phyloP scores from a whole-genome alignment of 2,329 filamentous ascomycete species.

The Talaromyces amestolkiae region DNA sequence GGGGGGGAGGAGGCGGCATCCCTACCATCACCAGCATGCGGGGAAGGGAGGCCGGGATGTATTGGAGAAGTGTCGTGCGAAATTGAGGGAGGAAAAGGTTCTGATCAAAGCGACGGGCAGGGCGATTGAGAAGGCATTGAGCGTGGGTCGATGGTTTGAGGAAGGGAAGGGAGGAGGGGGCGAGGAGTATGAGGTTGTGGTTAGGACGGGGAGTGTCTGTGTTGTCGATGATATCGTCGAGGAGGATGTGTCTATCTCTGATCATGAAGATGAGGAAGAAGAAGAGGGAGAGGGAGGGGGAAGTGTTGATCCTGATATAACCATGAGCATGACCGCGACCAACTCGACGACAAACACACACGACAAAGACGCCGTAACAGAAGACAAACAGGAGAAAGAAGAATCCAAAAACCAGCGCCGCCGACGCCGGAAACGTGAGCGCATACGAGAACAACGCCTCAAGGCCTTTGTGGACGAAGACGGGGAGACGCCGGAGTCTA shows the following conservation, averaged over 20 bases:
- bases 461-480: slow-evolving; percentile 27
- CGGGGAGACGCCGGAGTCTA: slow-evolving; percentile 42
- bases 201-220: slow-evolving; percentile 56
- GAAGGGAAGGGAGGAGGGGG: slow-evolving; percentile 31
- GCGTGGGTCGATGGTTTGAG: slow-evolving; percentile 56
- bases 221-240: slow-evolving; percentile 61
- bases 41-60: background rate
- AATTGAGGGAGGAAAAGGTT: slow-evolving; percentile 48
- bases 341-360: background rate
- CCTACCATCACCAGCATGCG: background rate
- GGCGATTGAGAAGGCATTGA: slow-evolving; percentile 58
- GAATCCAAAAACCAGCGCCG: slow-evolving; percentile 21
- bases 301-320: background rate
- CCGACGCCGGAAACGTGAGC: slow-evolving; percentile 30
- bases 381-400: slow-evolving; percentile 21
- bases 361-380: background rate
- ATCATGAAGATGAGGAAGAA: slow-evolving; percentile 23
- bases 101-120: slow-evolving; percentile 60
- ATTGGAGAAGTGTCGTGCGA: slow-evolving; percentile 36
- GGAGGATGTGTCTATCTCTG: slow-evolving; percentile 27
- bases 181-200: slow-evolving; percentile 49
- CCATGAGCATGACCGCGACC: background rate
- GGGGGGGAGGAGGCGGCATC: background rate
- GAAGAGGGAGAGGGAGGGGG: background rate
- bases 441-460: slow-evolving; percentile 23